Evolutionary conservation across 2,329 filamentous ascomycete genomes (phyloP), one percentile per base, ranked within the genome.

Genomic region (Phyllachora maydis): DNA sequence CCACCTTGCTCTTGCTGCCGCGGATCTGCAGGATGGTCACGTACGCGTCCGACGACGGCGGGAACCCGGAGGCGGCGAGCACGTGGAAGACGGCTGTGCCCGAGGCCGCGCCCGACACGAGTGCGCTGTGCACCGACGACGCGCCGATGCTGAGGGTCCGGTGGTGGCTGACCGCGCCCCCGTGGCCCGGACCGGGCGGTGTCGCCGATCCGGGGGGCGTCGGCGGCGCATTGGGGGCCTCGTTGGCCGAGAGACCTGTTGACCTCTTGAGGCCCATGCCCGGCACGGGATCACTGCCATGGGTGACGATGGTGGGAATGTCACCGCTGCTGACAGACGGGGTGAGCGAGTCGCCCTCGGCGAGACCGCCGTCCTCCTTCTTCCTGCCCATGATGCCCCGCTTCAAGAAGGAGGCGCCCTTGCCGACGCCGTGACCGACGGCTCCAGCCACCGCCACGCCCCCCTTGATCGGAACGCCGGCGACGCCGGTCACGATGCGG

Each of bases 381-480:
- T 77, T 20, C 42, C 69, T 67, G 28, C 72, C 59, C 38, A 72
- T 74, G 47, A 95, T 71, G 11, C 81, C 79, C 30, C 79, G 76
- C 34, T 77, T 76, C 33, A 98, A 57, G 58, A 95, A 93, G 0
- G 78, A 83, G 5, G 82, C 88, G 21, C 82, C 85, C 45, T 78
- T 90, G 32, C 79, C 71, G 16, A 95, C 81, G 18, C 76, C 73
- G 28, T 79, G 76, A n/a, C n/a, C n/a, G n/a, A n/a, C n/a, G n/a
- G n/a, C n/a, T n/a, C n/a, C n/a, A 12, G 64, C 74, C 18, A 81
- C 83, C 18, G 75, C 73, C 27, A 70, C 75, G 15, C 78, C 78
- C 17, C 82, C 83, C 52, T 95, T 95, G 47, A 98, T 73, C n/a
- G 88, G 90, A 11, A 74, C 88, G 18, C 85, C 85, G 14, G 67